phyloP scores from a whole-genome alignment of 1,284 basidiomycete species.

The Quambalaria eucalypti region DNA sequence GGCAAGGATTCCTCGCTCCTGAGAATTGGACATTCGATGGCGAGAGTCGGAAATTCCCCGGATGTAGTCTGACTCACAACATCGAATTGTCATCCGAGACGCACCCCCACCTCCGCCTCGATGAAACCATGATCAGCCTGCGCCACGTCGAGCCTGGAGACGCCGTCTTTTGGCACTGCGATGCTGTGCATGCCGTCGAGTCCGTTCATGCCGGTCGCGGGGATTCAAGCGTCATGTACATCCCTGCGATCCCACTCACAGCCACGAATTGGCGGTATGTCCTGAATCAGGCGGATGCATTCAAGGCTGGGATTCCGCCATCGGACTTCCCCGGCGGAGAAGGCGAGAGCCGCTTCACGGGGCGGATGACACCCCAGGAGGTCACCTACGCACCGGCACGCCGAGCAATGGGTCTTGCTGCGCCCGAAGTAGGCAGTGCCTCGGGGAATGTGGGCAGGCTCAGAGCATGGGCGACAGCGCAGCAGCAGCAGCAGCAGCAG shows the following conservation, averaged over 20 bases:
- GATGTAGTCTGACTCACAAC: conserved; percentile 53
- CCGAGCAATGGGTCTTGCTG: conserved; percentile 10
- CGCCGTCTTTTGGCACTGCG: conserved; percentile 74
- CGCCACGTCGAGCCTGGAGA: conserved; percentile 65
- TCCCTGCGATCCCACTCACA: conserved; percentile 66
- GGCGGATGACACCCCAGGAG: conserved; percentile 49
- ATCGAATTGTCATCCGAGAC: conserved; percentile 59
- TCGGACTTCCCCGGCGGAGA: conserved; percentile 69
- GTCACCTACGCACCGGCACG: conserved; percentile 5
- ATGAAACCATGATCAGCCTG: conserved; percentile 58
- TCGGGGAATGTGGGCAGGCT: not conserved
- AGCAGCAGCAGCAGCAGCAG: not conserved
- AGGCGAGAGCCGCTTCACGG: conserved; percentile 58
- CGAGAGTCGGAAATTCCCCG: conserved; percentile 58
- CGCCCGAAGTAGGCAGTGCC: no score
- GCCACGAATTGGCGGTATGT: conserved; percentile 60
- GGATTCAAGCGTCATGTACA: conserved; percentile 70
- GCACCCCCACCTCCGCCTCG: conserved; percentile 64
- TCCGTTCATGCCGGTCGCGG: conserved; percentile 55
- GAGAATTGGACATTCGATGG: conserved; percentile 52
- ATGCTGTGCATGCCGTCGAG: conserved; percentile 67
- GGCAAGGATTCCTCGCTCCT: conserved; percentile 9
- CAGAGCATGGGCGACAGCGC: no score
- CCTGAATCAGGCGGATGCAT: conserved; percentile 56
- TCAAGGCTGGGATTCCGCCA: conserved; percentile 56